Base-by-base conservation (phyloP, 148 eudicot species). In the Chenopodium formosanum region DNA sequence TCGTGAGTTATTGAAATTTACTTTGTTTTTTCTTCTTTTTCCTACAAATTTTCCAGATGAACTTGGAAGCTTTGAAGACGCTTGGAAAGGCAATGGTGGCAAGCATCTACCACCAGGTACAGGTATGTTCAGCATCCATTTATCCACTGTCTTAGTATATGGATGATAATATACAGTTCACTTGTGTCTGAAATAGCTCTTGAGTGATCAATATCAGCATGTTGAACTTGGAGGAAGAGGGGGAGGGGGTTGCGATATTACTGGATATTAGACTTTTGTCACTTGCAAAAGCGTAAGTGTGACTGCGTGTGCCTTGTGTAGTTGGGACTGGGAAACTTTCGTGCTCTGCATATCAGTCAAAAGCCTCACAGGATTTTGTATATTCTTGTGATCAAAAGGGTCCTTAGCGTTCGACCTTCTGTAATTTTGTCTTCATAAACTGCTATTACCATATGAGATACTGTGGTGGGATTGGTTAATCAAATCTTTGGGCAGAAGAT, bases 11-110 rank as follows among this genome's bases (percentile, higher is more conserved):
- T 78, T 67, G 20, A 25, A 20, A 1, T 9, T 23, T 75, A 11
- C 46, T 76, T 29, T 22, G 22, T 79, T 19, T 78, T 40, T 6
- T 40, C 6, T 34, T 4, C 40, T 34, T 34, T 34, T 34, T 34
- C 40, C 44, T 4, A 40, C 44, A 17, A 12, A 56, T 53, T 44
- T 75, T 66, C 9, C 87, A 94, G 98, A 91, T 88, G 98, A 92
- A 70, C 92, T 94, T 69, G 86, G 84, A 52, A 83, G 84, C 68
- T 94, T 94, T 82, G 97, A 94, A 80, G 90, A 94, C 67, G 89
- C 92, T 63, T 94, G 98, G 98, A 87, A 80, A 81, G 91, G 88
- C 37, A 92, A 86, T 72, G 83, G 86, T 12, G 91, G 85, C 73
- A 88, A 70, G 67, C 86, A 82, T 79, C 79, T 88, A 0, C 86